Evolutionary conservation across 179 eudicot species (phyloP).

Genomic region (Nepenthes alata): DNA sequence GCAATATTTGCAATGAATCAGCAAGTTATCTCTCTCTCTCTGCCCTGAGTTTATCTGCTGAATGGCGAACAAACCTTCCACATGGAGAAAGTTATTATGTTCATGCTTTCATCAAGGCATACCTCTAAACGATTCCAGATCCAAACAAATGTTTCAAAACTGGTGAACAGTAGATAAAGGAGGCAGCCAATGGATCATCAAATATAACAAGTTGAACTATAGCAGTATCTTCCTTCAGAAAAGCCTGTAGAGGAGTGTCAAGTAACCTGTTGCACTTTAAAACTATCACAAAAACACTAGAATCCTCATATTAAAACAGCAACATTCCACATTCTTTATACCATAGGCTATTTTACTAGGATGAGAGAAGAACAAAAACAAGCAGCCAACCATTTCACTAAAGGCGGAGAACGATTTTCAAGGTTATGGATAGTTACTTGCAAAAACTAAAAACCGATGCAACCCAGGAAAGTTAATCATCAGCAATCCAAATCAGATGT

Average conservation of each 20-base stretch:
- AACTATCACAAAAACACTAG: slow-evolving; percentile 35
- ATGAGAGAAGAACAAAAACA: not conserved
- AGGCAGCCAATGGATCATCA: slow-evolving; percentile 75
- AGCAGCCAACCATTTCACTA: no score
- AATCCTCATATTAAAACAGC: not conserved
- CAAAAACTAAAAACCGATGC: no score
- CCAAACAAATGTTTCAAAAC: slow-evolving; percentile 39
- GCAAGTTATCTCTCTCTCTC: not conserved
- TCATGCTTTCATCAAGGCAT: slow-evolving; percentile 32
- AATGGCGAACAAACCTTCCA: slow-evolving; percentile 20
- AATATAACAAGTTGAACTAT: slow-evolving; percentile 76
- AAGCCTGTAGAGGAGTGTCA: slow-evolving; percentile 86
- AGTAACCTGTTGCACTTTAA: slow-evolving; percentile 66
- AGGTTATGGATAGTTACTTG: no score
- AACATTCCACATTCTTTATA: not conserved
- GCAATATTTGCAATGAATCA: slow-evolving; percentile 16
- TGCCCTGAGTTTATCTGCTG: not conserved
- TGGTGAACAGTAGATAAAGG: slow-evolving; percentile 81
- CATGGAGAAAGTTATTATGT: slow-evolving; percentile 9
- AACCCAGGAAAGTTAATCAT: no score
- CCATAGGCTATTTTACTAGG: not conserved
- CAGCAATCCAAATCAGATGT: no score
- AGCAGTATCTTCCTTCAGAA: slow-evolving; percentile 89
- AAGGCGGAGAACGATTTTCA: no score
- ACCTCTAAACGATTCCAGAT: slow-evolving; percentile 45